Base-by-base conservation (phyloP, 1,284 basidiomycete genomes). In the Gomphus bonarii region DNA sequence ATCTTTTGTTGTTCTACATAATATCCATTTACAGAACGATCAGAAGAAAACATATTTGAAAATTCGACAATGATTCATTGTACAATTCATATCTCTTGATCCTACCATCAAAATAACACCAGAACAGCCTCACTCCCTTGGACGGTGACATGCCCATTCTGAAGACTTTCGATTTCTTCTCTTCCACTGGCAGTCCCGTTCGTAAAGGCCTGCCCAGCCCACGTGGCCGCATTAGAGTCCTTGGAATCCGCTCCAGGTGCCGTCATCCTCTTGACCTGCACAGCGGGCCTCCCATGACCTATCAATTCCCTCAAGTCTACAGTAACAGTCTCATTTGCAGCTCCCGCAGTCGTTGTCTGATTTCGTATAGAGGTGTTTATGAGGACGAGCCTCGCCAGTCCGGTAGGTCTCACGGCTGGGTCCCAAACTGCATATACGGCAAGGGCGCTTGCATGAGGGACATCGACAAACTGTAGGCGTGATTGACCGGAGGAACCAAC, bases 361-460 rank as follows among this genome's bases (percentile, higher is more conserved):
- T 67, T 66, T 11, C 67, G 59, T 9, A 65, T 61, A 6, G 63
- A 65, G 33, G 70, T 65, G 59, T 72, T 72, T n/a, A 72, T 64
- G 8, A 72, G 42, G 0, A 65, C 69, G 14, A 71, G 49, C 4
- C 69, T 58, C 20, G 64, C 60, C 10, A 68, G 65, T 3, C 55
- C 55, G n/a, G 31, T 33, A 2, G 0, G 9, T 22, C 46, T 10
- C 1, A 61, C 53, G 11, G 61, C 55, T 1, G 61, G 58, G 55
- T 72, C 69, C 67, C 67, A 72, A 36, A 71, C 62, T 11, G 66
- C 68, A 57, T 71, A 71, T 11, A 63, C 65, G 3, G 69, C 70
- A 35, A 71, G 59, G 33, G 67, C 59, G 3, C 63, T 62, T 16
- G 64, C 57, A 16, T 55, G 57, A 1, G 65, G 58, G 10, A 65